These are phyloP conservation scores for Kondoa subrosea DNA, from an alignment of 768 basidiomycete genomes.

Conservation along the genomic window DNA sequence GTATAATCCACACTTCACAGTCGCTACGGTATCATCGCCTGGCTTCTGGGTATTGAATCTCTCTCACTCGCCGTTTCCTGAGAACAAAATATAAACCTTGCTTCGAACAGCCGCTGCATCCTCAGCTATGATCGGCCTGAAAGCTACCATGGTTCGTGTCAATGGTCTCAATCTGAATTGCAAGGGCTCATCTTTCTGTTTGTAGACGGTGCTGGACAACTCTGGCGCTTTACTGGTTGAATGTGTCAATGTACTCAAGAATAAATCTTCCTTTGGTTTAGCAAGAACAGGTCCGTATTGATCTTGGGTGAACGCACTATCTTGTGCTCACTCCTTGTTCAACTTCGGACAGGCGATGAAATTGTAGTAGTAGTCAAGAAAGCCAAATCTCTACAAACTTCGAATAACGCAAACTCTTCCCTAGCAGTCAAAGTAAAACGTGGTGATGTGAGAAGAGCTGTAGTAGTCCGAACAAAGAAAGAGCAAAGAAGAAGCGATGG, in stretches of 20 bases:
- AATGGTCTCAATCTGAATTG: constrained; percentile 7
- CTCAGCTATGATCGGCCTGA: constrained; percentile 74
- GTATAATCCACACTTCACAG: background rate
- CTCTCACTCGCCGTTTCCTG: too few species aligned
- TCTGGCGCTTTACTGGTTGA: constrained; percentile 86
- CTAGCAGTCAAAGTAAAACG: constrained; percentile 55
- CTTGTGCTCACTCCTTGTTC: too few species aligned
- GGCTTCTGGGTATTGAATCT: too few species aligned
- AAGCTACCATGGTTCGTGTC: constrained; percentile 49
- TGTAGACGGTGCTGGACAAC: constrained; percentile 68
- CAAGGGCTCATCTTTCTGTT: background rate
- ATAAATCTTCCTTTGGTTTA: constrained; percentile 89
- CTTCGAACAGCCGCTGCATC: background rate
- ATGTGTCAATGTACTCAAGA: constrained; percentile 89
- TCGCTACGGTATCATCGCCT: background rate
- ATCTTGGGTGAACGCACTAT: too few species aligned
- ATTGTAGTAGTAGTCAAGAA: constrained; percentile 88
- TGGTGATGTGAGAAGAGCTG: constrained; percentile 87
- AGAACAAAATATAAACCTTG: background rate
- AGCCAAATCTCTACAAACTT: constrained; percentile 54
- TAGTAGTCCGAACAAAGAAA: constrained; percentile 87
- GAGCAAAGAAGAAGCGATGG: constrained; percentile 72
- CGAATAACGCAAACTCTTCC: constrained; percentile 36
- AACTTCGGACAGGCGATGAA: constrained; percentile 62
- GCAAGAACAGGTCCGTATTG: constrained; percentile 39